Evolutionary conservation across 1,284 basidiomycete species (phyloP), one percentile per base, ranked within the genome.

Genomic region (Boletellus dicymbophilus): DNA sequence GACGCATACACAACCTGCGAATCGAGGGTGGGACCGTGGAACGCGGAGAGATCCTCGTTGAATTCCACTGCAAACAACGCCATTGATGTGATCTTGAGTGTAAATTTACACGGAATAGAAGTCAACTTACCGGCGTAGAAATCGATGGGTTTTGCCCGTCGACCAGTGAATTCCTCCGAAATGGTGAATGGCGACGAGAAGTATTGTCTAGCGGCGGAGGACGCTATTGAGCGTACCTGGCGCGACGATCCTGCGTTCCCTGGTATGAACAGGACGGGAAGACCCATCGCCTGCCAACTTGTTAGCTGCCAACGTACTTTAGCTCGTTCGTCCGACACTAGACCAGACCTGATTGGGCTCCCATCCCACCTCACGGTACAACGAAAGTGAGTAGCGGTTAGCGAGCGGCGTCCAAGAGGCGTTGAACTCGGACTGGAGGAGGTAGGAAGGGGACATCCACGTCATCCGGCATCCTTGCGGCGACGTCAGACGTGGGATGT

Each of bases 391-490:
- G 68, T 98, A 98, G 51, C 93, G 80, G 20, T 68, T 67, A 20
- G 84, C 84, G 7, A 93, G 72, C 20, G 83, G 79, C 26, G 83
- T 87, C 84, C 90, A 83, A 15, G 80, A 73, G 49, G 70, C 57
- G 62, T 91, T 74, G 63, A 90, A 85, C 27, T 70, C 73, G 36
- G 72, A 63, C 60, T 88, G 86, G 30, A 87, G 77, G 34, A 91
- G 71, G 69, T 98, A 99, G 6, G 88, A 88, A 1, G 95, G 96
- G 6, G 82, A 90, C 97, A 99, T 99, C 78, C 86, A 95, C 52
- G 93, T 94, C 96, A 99, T 99, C 47, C 92, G 85, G 71, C 96
- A 99, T 79, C 89, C 89, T 76, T 92, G 88, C 5, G 88, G 88
- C 4, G 87, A 89, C 42, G 88, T 66, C 41, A 65, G 70, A 27